Percentiles rank a stretch among this genome's conserved stretches.
phyloP scores from a whole-genome alignment of 352 stramenopile genomes.

The Albugo laibachii region DNA sequence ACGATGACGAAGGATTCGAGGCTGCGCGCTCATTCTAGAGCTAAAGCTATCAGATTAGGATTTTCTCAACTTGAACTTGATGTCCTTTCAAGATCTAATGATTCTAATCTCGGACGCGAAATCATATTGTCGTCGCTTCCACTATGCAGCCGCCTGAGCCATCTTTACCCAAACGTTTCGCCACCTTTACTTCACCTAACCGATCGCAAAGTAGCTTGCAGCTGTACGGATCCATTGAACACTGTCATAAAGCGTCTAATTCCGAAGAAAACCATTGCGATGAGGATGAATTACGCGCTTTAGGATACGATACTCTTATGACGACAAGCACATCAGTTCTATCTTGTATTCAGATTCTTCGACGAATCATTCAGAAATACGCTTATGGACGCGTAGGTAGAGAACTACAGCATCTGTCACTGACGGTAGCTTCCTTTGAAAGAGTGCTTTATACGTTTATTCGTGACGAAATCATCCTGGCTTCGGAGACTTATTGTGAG shows the following conservation, averaged over 20 bases:
- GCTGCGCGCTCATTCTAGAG: too few species aligned
- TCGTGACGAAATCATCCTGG: constrained; percentile 72
- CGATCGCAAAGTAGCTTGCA: constrained; percentile 71
- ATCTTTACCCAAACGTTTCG: too few species aligned
- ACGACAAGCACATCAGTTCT: constrained; percentile 47
- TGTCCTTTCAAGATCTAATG: too few species aligned
- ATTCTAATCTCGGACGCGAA: too few species aligned
- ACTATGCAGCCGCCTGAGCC: too few species aligned
- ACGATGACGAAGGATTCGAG: too few species aligned
- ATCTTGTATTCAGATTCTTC: constrained; percentile 56
- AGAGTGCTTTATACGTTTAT: constrained; percentile 75
- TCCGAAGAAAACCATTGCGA: constrained; percentile 5
- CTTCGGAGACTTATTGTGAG: constrained; percentile 35
- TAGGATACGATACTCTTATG: constrained; percentile 53
- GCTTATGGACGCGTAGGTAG: constrained; percentile 60
- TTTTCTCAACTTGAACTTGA: too few species aligned
- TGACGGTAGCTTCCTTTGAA: constrained; percentile 72
- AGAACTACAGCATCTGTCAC: constrained; percentile 68
- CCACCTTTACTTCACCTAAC: constrained; percentile 4
- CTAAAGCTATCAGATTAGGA: too few species aligned
- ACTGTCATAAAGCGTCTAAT: constrained; percentile 5
- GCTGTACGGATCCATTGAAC: constrained; percentile 63
- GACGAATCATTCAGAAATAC: constrained; percentile 73
- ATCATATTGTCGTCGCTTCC: too few species aligned
- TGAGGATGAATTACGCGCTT: constrained; percentile 43